Evolutionary conservation across 2,329 filamentous ascomycete species (phyloP).

Genomic region (Tetracladium maxilliforme): DNA sequence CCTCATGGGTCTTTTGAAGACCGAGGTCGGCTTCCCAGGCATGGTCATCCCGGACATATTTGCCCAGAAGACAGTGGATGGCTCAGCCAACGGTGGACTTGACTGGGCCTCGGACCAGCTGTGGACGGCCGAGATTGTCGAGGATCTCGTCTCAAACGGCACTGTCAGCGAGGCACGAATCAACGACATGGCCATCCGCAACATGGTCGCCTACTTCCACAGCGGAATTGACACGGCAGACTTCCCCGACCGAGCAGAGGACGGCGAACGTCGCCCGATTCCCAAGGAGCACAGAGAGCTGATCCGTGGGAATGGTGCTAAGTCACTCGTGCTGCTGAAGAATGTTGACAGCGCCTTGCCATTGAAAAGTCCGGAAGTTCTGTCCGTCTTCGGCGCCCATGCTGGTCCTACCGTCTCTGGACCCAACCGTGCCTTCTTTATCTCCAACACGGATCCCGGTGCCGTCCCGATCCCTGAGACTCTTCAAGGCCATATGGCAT

Average conservation of each 20-base stretch:
- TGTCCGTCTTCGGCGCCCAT: slow-evolving; percentile 49
- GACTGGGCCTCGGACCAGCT: slow-evolving; percentile 10
- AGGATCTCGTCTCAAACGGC: too few species aligned
- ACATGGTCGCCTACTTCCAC: slow-evolving; percentile 56
- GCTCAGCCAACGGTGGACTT: slow-evolving; percentile 13
- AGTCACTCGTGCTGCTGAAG: slow-evolving; percentile 63
- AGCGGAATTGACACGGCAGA: too few species aligned
- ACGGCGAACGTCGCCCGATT: too few species aligned
- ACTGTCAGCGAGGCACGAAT: slow-evolving; percentile 77
- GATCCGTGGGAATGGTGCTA: slow-evolving; percentile 38
- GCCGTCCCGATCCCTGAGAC: slow-evolving; percentile 6
- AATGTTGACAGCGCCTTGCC: slow-evolving; percentile 51
- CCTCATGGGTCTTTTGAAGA: slow-evolving; percentile 10
- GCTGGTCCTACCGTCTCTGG: slow-evolving; percentile 49
- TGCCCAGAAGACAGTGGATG: slow-evolving; percentile 9
- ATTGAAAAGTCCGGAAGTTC: slow-evolving; percentile 37
- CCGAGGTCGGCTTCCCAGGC: slow-evolving; percentile 13
- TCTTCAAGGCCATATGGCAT: slow-evolving; percentile 13
- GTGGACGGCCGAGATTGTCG: too few species aligned
- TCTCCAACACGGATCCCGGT: slow-evolving; percentile 4
- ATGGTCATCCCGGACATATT: slow-evolving; percentile 9
- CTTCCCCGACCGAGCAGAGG: too few species aligned
- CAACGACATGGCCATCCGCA: slow-evolving; percentile 85
- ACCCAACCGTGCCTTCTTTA: slow-evolving; percentile 27
- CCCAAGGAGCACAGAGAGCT: slow-evolving; percentile 41